Percentiles rank a stretch among this genome's conserved stretches.
Evolutionary conservation across 306 rosid genomes (phyloP).

Genomic region (Arachis hypogaea): DNA sequence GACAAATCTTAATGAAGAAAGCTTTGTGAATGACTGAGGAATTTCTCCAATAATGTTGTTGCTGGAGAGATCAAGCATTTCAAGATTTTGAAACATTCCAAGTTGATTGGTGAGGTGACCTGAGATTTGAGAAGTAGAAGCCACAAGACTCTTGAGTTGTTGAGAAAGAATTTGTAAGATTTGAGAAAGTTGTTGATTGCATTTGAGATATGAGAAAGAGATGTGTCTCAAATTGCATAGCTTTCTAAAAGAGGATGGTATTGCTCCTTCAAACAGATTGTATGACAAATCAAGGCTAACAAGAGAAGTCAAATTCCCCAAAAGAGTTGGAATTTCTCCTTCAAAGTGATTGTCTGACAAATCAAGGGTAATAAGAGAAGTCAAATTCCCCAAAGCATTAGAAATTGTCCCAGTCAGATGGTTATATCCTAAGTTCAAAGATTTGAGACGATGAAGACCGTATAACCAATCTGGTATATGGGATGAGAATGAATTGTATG

Average conservation of each 20-base stretch:
- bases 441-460: conserved; percentile 11
- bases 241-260: conserved; percentile 17
- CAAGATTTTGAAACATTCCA: not conserved
- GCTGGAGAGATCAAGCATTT: not conserved
- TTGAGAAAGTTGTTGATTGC: not conserved
- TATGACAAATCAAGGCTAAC: too few species aligned
- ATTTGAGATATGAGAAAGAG: conserved; percentile 12
- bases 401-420: not conserved
- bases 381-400: not conserved
- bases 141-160: not conserved
- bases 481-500: not conserved
- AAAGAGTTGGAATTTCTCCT: not conserved
- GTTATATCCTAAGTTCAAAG: not conserved
- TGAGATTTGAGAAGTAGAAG: not conserved
- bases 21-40: not conserved
- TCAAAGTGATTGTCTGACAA: not conserved
- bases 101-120: conserved; percentile 20
- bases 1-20: not conserved
- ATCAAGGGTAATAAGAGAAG: not conserved
- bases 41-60: not conserved
- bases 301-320: too few species aligned
- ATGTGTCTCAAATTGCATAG: conserved; percentile 30
- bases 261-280: too few species aligned
- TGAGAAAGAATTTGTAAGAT: not conserved
- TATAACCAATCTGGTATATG: conserved; percentile 7